Evolutionary conservation across 305 asterid genomes (phyloP), one percentile per base, ranked within the genome.

Genomic region (Fraxinus greggii): DNA sequence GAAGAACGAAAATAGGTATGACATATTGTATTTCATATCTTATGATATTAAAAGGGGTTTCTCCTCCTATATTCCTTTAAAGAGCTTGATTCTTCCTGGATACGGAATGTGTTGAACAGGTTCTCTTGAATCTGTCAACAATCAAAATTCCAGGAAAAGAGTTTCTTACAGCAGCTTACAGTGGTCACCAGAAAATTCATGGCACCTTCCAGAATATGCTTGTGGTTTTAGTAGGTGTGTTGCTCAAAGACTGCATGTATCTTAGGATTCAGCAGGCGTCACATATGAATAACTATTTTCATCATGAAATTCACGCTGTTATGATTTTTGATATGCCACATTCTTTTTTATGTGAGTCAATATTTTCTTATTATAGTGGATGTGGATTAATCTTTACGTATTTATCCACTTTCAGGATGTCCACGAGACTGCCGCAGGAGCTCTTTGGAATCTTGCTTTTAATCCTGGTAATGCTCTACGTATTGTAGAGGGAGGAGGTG

Each of bases 371-470:
- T 54, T 54, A 24, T 82, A 51, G 36, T 74, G 51, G 31, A 3
- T 35, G 6, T 82, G 36, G 31, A 35, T 45, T 40, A n/a, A 78
- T 78, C 28, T 42, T 75, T 56, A 67, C 38, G 33, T 72, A 19
- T 59, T 63, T 51, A 74, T 80, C 72, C 9, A 78, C 80, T 83
- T 85, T 84, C 92, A 93, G 98, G 98, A 95, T 28, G 97, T 95
- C 85, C 98, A 95, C 17, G 98, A 95, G 92, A 93, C 98, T 19
- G 98, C 98, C 72, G 97, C 97, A 21, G 98, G 98, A 77, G 98
- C 99, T 70, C 98, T 95, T 80, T 95, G 99, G 99, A 95, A 95
- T 84, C 99, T 95, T 81, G 99, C 99, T 78, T 93, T 93, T 86
- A 91, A 93, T 82, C 93, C 99, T 31, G 95, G 97, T n/a, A 95